Evolutionary conservation across 2,329 filamentous ascomycete genomes (phyloP).

Genomic region (Colletotrichum phormii): DNA sequence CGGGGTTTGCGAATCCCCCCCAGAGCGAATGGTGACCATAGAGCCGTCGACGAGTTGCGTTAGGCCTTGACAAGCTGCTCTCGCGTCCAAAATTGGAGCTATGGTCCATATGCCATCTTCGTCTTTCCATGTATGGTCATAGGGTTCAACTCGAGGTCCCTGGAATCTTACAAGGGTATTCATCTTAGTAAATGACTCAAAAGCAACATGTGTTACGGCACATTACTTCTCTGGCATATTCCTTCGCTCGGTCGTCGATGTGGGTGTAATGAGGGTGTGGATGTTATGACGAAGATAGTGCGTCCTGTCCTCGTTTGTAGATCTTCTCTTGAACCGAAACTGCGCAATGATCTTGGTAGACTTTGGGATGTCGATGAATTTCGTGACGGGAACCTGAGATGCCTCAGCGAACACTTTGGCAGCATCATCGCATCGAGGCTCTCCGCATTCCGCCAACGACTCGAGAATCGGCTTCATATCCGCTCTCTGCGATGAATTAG

Average conservation of each 20-base stretch:
- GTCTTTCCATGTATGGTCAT: neutral
- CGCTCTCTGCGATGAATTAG: neutral
- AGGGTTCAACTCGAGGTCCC: constrained; percentile 3
- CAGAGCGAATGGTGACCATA: neutral
- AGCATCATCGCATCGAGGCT: neutral
- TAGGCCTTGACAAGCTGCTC: neutral
- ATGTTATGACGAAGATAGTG: constrained; percentile 22
- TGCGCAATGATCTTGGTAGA: constrained; percentile 1
- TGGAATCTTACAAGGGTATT: neutral
- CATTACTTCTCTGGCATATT: neutral
- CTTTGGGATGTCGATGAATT: constrained; percentile 8
- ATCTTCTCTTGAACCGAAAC: constrained; percentile 1
- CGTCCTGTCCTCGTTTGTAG: neutral
- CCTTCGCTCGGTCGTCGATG: neutral
- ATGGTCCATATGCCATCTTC: constrained; percentile 18
- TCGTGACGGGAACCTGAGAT: neutral
- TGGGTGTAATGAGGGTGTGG: neutral
- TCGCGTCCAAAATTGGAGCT: neutral
- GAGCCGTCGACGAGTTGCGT: constrained; percentile 9
- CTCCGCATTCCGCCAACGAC: neutral
- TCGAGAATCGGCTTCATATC: neutral
- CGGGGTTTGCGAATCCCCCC: neutral
- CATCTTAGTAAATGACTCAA: neutral
- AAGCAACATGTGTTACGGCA: too few species aligned
- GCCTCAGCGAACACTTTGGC: neutral